Percentiles rank a stretch among this genome's conserved stretches.
These are phyloP conservation scores for Ustilago tritici DNA, from an alignment of 1,284 basidiomycete species.

Conservation along the genomic window DNA sequence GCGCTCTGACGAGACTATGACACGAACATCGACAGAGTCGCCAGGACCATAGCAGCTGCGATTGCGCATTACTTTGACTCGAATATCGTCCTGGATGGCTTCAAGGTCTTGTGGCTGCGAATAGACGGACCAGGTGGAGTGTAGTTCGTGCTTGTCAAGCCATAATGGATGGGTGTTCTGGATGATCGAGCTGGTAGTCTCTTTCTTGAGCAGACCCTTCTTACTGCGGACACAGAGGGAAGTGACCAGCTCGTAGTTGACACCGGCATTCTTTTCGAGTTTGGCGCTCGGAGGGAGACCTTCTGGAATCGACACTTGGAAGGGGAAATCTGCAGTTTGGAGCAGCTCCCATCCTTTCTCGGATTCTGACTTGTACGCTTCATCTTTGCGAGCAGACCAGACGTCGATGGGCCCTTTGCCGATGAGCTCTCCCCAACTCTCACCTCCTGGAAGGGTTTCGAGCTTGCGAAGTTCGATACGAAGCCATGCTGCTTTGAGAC, in stretches of 20 bases:
- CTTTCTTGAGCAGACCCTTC: constrained; percentile 56
- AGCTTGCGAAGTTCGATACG: constrained; percentile 68
- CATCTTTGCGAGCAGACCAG: constrained; percentile 54
- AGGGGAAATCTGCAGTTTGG: constrained; percentile 59
- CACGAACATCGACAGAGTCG: constrained; percentile 56
- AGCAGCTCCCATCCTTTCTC: constrained; percentile 56
- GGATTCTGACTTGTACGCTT: constrained; percentile 42
- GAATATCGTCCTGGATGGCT: constrained; percentile 46
- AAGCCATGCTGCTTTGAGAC: constrained; percentile 65
- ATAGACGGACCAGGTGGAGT: constrained; percentile 67
- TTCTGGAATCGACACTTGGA: constrained; percentile 62
- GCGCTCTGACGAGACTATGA: constrained; percentile 56
- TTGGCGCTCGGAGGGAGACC: constrained; percentile 63
- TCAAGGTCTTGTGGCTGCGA: constrained; percentile 56
- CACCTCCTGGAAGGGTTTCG: constrained; percentile 63
- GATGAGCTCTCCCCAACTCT: constrained; percentile 68
- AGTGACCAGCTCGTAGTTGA: constrained; percentile 66
- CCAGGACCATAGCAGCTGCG: constrained; percentile 61
- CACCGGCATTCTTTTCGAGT: constrained; percentile 63
- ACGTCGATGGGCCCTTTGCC: constrained; percentile 65
- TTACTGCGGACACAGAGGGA: constrained; percentile 61
- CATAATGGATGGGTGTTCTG: constrained; percentile 59
- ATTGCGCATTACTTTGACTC: constrained; percentile 56
- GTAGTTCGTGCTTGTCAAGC: constrained; percentile 68
- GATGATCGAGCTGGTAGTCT: constrained; percentile 57